Conservation (phyloP, 2,329 filamentous ascomycete genomes). For the Diaporthe velutina region DNA sequence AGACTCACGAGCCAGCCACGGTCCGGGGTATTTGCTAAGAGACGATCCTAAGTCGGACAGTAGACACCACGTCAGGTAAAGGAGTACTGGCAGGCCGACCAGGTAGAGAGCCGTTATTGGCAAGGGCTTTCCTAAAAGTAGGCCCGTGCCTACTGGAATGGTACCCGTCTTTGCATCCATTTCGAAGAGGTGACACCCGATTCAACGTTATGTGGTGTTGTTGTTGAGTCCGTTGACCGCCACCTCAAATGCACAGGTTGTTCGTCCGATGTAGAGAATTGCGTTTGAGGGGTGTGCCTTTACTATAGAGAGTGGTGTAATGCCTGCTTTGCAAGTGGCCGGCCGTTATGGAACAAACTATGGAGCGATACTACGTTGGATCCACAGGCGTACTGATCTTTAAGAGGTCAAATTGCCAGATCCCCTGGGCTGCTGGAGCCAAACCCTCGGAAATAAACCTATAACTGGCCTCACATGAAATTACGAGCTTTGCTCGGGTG, state of each 20-base stretch:
- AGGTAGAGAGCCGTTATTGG: neutral
- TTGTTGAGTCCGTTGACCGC: too few relatives aligned
- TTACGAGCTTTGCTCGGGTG: too few relatives aligned
- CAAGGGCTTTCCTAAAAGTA: neutral
- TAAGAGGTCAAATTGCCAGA: neutral
- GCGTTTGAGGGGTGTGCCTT: neutral
- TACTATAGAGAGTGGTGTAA: neutral
- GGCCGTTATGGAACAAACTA: neutral
- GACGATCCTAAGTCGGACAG: neutral
- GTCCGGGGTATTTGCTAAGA: neutral
- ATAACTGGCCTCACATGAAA: neutral
- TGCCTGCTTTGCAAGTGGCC: neutral
- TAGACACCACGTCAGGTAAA: neutral
- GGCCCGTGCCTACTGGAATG: neutral
- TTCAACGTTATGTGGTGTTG: neutral
- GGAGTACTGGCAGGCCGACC: neutral
- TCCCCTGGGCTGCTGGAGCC: neutral
- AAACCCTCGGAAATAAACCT: neutral
- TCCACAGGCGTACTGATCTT: neutral
- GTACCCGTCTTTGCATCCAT: neutral
- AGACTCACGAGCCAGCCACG: conserved; percentile 7
- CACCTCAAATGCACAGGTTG: too few relatives aligned
- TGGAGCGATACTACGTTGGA: neutral
- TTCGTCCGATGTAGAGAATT: neutral
- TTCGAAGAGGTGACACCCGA: neutral